Evolutionary conservation across 306 rosid genomes (phyloP).

Genomic region (Medicago arabica): DNA sequence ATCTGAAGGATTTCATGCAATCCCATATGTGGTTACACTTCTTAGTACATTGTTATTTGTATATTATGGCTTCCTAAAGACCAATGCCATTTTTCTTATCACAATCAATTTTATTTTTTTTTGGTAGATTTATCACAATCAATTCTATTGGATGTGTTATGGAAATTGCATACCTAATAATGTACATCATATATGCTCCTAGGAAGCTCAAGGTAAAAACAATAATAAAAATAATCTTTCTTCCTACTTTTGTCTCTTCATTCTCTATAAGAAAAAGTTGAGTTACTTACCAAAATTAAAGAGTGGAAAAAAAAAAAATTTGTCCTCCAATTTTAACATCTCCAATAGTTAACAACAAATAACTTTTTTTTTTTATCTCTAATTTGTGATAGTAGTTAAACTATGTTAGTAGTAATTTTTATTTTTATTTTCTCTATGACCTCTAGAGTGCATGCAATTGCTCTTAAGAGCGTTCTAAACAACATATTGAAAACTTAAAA

Average conservation of each 20-base stretch:
- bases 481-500: too few relatives aligned
- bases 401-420: background rate
- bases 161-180: slow-evolving; percentile 52
- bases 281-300: too few relatives aligned
- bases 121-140: too few relatives aligned
- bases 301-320: too few relatives aligned
- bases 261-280: too few relatives aligned
- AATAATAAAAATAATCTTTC: background rate
- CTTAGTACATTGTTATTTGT: slow-evolving; percentile 64
- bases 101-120: slow-evolving; percentile 63
- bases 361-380: too few relatives aligned
- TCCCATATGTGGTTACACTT: slow-evolving; percentile 72
- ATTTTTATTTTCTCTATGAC: too few relatives aligned
- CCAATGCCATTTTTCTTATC: slow-evolving; percentile 59
- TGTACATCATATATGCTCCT: slow-evolving; percentile 60
- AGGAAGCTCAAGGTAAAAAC: slow-evolving; percentile 53
- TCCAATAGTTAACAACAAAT: background rate
- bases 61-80: slow-evolving; percentile 66
- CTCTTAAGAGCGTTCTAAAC: background rate
- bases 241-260: too few relatives aligned
- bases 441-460: background rate
- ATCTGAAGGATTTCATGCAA: slow-evolving; percentile 64
- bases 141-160: slow-evolving; percentile 61
- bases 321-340: background rate
- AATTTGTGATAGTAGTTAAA: too few relatives aligned